Evolutionary conservation across 805 yeast genomes (phyloP).

Genomic region (Nakazawaea wyomingensis): DNA sequence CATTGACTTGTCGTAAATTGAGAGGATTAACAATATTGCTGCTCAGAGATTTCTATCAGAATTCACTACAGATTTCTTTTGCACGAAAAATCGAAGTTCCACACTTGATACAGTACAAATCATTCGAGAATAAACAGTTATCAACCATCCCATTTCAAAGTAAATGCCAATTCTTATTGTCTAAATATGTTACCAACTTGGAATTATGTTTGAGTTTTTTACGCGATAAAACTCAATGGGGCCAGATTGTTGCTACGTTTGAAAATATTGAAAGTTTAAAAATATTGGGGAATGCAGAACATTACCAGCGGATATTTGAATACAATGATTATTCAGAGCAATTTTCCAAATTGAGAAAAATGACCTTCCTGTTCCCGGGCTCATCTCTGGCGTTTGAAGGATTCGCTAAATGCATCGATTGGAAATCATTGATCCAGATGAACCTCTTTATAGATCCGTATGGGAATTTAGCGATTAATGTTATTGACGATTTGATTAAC

Average conservation of each 20-base stretch:
- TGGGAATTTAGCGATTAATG: neutral
- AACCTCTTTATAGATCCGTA: slow-evolving; percentile 9
- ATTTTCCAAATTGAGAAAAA: neutral
- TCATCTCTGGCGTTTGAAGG: neutral
- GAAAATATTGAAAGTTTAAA: slow-evolving; percentile 1
- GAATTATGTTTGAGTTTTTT: slow-evolving; percentile 5
- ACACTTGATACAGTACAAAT: neutral
- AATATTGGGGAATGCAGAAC: slow-evolving; percentile 3
- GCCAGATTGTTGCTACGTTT: neutral
- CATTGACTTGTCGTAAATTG: neutral
- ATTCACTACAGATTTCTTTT: slow-evolving; percentile 2
- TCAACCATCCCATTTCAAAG: neutral
- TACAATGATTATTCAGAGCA: neutral
- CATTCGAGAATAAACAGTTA: neutral
- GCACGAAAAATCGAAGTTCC: slow-evolving; percentile 4
- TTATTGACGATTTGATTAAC: neutral
- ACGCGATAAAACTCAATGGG: neutral
- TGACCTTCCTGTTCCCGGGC: neutral
- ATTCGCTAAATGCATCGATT: neutral
- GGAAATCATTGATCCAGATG: slow-evolving; percentile 1
- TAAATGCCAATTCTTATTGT: neutral
- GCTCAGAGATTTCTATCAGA: neutral
- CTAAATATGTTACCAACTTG: slow-evolving; percentile 1
- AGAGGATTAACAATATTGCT: neutral
- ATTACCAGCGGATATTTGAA: slow-evolving; percentile 1